Percentiles rank a stretch among this genome's conserved stretches.
phyloP scores from a whole-genome alignment of 768 basidiomycete genomes.

The Leccinum rimulosum region DNA sequence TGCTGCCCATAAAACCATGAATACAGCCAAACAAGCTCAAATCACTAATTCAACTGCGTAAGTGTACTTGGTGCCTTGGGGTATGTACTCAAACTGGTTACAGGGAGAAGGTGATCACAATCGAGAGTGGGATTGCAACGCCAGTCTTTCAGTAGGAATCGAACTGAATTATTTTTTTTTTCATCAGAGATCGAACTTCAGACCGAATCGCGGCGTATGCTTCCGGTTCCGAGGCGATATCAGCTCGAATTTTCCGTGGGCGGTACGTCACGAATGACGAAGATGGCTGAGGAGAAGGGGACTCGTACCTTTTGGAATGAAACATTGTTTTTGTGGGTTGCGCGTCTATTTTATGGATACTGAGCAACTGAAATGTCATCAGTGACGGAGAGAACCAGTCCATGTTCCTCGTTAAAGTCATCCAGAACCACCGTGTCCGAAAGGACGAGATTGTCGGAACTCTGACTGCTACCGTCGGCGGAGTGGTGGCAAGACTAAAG shows the following conservation, averaged over 20 bases:
- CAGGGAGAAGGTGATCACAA: conserved; percentile 3
- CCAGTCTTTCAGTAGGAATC: neutral
- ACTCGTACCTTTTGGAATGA: neutral
- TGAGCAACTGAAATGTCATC: neutral
- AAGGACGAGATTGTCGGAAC: neutral
- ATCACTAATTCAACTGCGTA: neutral
- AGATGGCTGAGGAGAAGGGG: neutral
- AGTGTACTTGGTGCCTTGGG: neutral
- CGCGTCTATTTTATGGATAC: neutral
- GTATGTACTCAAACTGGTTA: neutral
- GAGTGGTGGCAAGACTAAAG: neutral
- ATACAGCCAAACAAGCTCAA: neutral
- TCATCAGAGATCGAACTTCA: conserved; percentile 5
- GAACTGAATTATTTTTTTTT: too few species aligned
- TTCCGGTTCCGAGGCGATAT: neutral
- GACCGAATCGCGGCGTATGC: neutral
- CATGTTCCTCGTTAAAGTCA: neutral
- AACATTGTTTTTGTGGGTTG: neutral
- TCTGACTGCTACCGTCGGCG: neutral
- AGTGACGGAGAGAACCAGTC: neutral
- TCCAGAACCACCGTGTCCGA: neutral
- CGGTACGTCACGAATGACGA: neutral
- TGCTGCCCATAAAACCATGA: neutral
- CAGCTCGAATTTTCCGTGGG: neutral
- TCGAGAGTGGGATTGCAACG: neutral